Base-by-base conservation (phyloP, 83 land plant species). In the Picea engelmannii region DNA sequence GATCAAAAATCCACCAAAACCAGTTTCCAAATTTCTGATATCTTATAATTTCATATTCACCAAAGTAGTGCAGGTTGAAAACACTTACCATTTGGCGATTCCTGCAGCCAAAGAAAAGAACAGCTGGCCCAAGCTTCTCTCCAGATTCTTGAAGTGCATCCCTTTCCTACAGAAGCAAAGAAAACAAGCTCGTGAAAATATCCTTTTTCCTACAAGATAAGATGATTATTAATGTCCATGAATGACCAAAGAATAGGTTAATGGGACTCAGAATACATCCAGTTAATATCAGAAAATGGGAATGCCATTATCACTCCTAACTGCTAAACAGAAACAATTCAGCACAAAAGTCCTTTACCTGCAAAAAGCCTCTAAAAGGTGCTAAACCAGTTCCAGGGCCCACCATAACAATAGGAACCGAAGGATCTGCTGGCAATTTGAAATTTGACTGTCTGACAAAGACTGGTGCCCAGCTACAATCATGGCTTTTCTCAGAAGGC, bases 371-470 rank as follows among this genome's bases (percentile, higher is more conserved):
- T 35, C 38, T 35, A 35, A 0, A 35, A 35, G 89, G 89, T 20
- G 87, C 87, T 20, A 89, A 78, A 24, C 93, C 87, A 52, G 86
- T 87, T 25, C 92, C 86, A 79, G 86, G 88, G 1, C 93, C 94
- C 81, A 93, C 88, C 97, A 96, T 96, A 31, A 96, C 84, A 69
- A 96, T 88, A 24, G 95, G 95, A 62, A 81, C 69, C 8, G 88
- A 74, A 35, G 94, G 21, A 85, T 96, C 94, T 16, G 88, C 2
- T 25, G 97, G 99, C 68, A 94, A 88, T 76, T 86, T 92, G 83
- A 97, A 97, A 77, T 90, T 95, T 47, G 98, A 97, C n/a, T 91
- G 92, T 71, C 98, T 87, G 10, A 97, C 91, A 87, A 87, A 97
- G 81, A 94, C 92, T 2, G 95, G 98, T 2, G 99, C 95, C 91